phyloP scores from a whole-genome alignment of 345 rosid genomes.

The Citrus glauca region DNA sequence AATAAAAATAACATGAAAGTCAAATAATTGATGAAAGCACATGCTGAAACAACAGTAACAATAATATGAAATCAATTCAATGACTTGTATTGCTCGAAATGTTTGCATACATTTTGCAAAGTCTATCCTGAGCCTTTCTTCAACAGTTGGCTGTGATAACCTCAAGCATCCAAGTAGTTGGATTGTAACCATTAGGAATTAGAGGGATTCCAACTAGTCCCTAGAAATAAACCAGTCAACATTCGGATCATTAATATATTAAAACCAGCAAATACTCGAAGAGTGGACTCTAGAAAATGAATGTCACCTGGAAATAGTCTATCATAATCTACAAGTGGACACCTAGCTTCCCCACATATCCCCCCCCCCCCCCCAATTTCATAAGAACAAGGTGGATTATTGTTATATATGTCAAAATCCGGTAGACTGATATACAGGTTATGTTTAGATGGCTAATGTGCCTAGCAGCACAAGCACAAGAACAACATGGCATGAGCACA shows the following conservation, averaged over 20 bases:
- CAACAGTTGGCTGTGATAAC: conserved; percentile 57
- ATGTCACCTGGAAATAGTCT: conserved; percentile 71
- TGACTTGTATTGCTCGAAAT: conserved; percentile 57
- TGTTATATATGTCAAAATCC: too few species aligned
- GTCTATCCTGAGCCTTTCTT: conserved; percentile 56
- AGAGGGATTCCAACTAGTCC: conserved; percentile 52
- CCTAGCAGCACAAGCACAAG: accelerated
- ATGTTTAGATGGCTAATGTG: too few species aligned
- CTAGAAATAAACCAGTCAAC: conserved; percentile 12
- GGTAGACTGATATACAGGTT: too few species aligned
- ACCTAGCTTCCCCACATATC: conserved; percentile 78
- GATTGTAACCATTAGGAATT: conserved; percentile 62
- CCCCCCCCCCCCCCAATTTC: conserved; percentile 87
- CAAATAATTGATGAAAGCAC: neutral
- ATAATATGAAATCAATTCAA: neutral
- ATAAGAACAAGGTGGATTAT: conserved; percentile 57
- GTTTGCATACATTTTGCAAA: conserved; percentile 63
- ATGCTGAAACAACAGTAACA: neutral
- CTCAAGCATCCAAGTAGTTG: conserved; percentile 98
- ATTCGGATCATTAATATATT: too few species aligned
- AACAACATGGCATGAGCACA: accelerated
- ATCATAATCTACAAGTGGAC: conserved; percentile 53
- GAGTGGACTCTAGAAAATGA: neutral
- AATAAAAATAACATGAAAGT: neutral
- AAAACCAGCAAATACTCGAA: neutral